Evolutionary conservation across 768 basidiomycete species (phyloP).

Genomic region (Udeniomyces megalosporus): DNA sequence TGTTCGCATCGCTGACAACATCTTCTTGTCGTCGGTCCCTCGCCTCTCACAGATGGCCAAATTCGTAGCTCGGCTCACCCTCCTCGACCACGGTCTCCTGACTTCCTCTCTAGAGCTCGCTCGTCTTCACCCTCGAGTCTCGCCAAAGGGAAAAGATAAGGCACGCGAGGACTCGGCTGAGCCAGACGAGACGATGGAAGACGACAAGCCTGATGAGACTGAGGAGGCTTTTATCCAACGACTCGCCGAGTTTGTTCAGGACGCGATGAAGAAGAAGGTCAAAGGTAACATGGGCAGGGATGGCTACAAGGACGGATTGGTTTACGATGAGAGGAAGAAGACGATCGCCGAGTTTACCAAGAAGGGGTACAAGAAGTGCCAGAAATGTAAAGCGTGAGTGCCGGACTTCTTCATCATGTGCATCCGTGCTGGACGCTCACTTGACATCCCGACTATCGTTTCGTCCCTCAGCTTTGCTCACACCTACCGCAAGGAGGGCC

Average conservation of each 20-base stretch:
- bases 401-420: background rate
- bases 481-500: slow-evolving; percentile 83
- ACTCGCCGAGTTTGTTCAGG: slow-evolving; percentile 23
- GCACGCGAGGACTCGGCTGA: slow-evolving; percentile 28
- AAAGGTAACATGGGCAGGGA: slow-evolving; percentile 51
- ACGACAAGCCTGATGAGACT: slow-evolving; percentile 21
- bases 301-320: slow-evolving; percentile 71
- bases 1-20: too few relatives aligned
- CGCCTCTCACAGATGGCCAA: slow-evolving; percentile 71
- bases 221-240: slow-evolving; percentile 24
- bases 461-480: slow-evolving; percentile 44
- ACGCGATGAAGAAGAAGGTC: slow-evolving; percentile 26
- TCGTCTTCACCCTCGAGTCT: slow-evolving; percentile 38
- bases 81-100: slow-evolving; percentile 78
- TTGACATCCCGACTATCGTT: background rate
- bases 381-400: slow-evolving; percentile 66
- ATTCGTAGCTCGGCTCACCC: slow-evolving; percentile 67
- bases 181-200: slow-evolving; percentile 30
- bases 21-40: too few relatives aligned
- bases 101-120: slow-evolving; percentile 65
- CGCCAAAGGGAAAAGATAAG: slow-evolving; percentile 26
- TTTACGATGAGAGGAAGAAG: slow-evolving; percentile 72
- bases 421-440: background rate
- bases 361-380: slow-evolving; percentile 52
- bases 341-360: slow-evolving; percentile 68